A percentile compares a stretch with the other conserved stretches of the same genome.
Conservation (phyloP, 352 stramenopile species). For the Pythium volutum region DNA sequence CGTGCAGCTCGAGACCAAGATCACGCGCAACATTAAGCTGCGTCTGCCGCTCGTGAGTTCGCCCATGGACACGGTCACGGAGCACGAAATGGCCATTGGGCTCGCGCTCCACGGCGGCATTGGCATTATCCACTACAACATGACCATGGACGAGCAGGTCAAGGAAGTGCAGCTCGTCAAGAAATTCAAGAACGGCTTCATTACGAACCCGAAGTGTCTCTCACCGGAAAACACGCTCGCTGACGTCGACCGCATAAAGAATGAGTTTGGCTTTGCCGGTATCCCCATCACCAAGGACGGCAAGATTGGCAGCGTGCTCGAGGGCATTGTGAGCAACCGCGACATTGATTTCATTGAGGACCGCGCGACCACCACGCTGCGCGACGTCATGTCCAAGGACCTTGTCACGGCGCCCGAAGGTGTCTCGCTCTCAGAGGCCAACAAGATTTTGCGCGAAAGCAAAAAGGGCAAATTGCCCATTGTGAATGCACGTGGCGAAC, state of each 20-base stretch:
- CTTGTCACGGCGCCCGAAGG: constrained; percentile 94
- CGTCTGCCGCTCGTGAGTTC: constrained; percentile 96
- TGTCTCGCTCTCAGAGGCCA: constrained; percentile 95
- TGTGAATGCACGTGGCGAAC: constrained; percentile 96
- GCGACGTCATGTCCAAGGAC: constrained; percentile 88
- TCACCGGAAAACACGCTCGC: constrained; percentile 94
- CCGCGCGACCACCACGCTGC: constrained; percentile 61
- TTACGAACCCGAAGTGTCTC: constrained; percentile 97
- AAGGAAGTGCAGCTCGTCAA: constrained; percentile 95
- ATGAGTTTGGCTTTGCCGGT: constrained; percentile 95
- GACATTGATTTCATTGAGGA: constrained; percentile 99
- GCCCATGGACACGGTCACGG: constrained; percentile 99
- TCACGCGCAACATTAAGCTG: constrained; percentile 94
- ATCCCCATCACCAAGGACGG: constrained; percentile 99
- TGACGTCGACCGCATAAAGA: constrained; percentile 96
- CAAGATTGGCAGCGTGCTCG: constrained; percentile 96
- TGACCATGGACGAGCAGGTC: constrained; percentile 96
- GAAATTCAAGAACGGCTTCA: constrained; percentile 99
- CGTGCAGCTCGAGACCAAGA: constrained; percentile 94
- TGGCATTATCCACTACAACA: constrained; percentile 99
- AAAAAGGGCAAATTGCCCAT: constrained; percentile 99
- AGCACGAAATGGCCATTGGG: constrained; percentile 99
- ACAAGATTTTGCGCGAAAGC: constrained; percentile 96
- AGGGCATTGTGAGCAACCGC: constrained; percentile 99
- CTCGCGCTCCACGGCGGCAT: constrained; percentile 99